Base-by-base conservation (phyloP, 257 asterid genomes). In the Scutellaria minor region DNA sequence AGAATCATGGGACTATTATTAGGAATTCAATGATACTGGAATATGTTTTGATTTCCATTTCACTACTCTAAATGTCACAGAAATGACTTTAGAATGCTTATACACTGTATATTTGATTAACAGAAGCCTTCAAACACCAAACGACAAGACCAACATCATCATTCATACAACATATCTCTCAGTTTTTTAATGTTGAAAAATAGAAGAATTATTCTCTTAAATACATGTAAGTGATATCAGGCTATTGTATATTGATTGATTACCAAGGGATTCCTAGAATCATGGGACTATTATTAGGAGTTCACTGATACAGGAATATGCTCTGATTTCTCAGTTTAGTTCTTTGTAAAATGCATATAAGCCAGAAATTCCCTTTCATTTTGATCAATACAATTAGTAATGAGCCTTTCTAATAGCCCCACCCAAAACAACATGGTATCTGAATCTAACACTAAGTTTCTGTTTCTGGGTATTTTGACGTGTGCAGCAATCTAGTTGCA, bases 331-430 rank as follows among this genome's bases (percentile, higher is more conserved):
- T 58, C 31, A 10, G 20, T 35, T 35, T 35, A 31, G 15, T 14
- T 5, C 46, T 6, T 58, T 31, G 11, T 58, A 58, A 58, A 40
- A 31, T 58, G 20, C 15, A 47, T 12, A 5, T 35, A 31, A 13
- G 45, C 64, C 46, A 11, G 15, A 20, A 27, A 18, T 22, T 12
- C 20, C 11, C 64, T 58, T 18, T 58, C 64, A 58, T 35, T 58
- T 58, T 40, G 41, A 58, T 58, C 64, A 58, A 31, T 31, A 56
- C 62, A 56, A 56, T 24, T 24, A 27, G 37, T 58, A 18, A 35
- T 35, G 41, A 58, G 8, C 13, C 5, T 31, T 12, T 58, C 10
- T 35, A 11, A 6, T 58, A 58, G 13, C 7, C 41, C 64, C 53
- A 47, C 4, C 13, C 12, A 10, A 12, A 47, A 47, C 18, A 47